Evolutionary conservation across 441 rosid species (phyloP).

Genomic region (Brassica balearica): DNA sequence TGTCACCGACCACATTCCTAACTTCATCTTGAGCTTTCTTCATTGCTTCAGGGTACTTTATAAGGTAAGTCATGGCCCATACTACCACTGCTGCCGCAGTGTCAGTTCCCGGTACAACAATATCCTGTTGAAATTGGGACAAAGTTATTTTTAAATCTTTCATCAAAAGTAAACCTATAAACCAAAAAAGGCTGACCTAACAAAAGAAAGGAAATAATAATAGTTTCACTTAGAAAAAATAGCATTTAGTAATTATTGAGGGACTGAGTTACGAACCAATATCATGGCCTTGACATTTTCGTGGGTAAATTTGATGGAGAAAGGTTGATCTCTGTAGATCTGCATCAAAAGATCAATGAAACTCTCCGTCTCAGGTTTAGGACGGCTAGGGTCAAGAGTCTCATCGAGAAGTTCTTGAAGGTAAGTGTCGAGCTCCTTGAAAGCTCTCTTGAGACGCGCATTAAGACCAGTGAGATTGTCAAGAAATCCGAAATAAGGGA

Average conservation of each 20-base stretch:
- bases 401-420: slow-evolving; percentile 49
- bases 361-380: slow-evolving; percentile 44
- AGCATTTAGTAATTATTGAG: neutral
- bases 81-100: slow-evolving; percentile 47
- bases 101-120: slow-evolving; percentile 52
- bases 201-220: neutral
- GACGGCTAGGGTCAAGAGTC: slow-evolving; percentile 43
- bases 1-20: slow-evolving; percentile 42
- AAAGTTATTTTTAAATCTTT: neutral
- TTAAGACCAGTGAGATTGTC: slow-evolving; percentile 41
- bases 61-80: slow-evolving; percentile 54
- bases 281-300: slow-evolving; percentile 49
- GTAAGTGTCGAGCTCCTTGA: slow-evolving; percentile 44
- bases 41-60: slow-evolving; percentile 49
- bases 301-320: slow-evolving; percentile 42
- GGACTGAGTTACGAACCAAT: slow-evolving; percentile 34
- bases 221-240: neutral
- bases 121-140: slow-evolving; percentile 43
- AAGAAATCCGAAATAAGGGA: slow-evolving; percentile 44
- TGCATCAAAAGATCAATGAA: slow-evolving; percentile 45
- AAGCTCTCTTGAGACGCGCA: slow-evolving; percentile 42
- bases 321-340: slow-evolving; percentile 46
- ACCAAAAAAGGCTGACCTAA: neutral
- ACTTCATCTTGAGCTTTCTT: slow-evolving; percentile 50
- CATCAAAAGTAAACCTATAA: neutral